Evolutionary conservation across 164 flowering plant genomes (phyloP), one percentile per base, ranked within the genome.

Genomic region (Akebia trifoliata): DNA sequence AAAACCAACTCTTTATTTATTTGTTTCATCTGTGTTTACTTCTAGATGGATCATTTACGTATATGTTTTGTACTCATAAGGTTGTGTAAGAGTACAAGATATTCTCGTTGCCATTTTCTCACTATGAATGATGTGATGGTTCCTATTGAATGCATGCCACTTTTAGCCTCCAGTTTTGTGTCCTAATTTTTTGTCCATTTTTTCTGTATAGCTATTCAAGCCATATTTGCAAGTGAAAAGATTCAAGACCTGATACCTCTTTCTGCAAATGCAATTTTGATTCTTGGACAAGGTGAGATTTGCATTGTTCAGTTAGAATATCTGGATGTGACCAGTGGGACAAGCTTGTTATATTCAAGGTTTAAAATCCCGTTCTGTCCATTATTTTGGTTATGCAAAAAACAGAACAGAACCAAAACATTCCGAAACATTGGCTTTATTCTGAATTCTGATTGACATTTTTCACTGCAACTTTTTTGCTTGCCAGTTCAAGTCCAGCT

Each of bases 211-310:
- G 97, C 75, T 69, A 49, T 54, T 45, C 78, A 75, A 57, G 80
- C 82, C 56, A 82, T 90, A 57, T 87, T 90, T 74, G 15, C 81
- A 22, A 70, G 84, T 74, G 95, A 87, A 73, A 85, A 76, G 76
- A 77, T 90, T 67, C 83, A 72, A 66, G 83, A 79, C 52, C 46
- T 87, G 35, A 59, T 70, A 56, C 73, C 91, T 37, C 55, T 78
- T 30, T 69, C 78, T 63, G 63, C 79, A 55, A 80, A 82, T 66
- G 75, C 79, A 39, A 32, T 78, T 61, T 61, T 87, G 69, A 43
- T 87, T 68, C 90, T 85, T 68, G 95, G 86, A 50, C 91, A 83
- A 82, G 97, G 97, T 90, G 78, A 59, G 60, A 26, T 45, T 36
- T 32, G 8, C n/a, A 6, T 14, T 35, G 26, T 64, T 59, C 12